Evolutionary conservation across 257 asterid species (phyloP), one percentile per base, ranked within the genome.

Genomic region (Sherardia arvensis): DNA sequence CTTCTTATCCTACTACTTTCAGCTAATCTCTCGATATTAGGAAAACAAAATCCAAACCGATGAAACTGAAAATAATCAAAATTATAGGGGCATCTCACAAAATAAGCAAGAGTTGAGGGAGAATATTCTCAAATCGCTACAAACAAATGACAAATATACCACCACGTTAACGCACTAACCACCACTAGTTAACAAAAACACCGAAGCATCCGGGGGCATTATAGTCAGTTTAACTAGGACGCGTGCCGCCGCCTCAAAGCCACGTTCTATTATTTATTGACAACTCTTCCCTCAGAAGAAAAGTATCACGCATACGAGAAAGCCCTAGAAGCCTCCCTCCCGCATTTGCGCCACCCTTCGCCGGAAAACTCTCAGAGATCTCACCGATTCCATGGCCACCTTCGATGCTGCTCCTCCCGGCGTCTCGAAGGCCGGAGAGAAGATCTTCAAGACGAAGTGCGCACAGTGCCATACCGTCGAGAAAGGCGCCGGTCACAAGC

Each of bases 381-480:
- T 32, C 38, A 43, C 22, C 29, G 22, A 7, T 43, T 43, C 60
- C 68, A 89, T 89, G 97, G 91, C 97, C n/a, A 62, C 87, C 26
- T 87, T 89, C 74, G 71, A 59, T 29, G 84, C 83, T 71, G 97
- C 94, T 23, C 95, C 97, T 12, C 80, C 91, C 0, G 97, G 97
- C 56, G 66, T 77, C 70, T 56, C 38, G 18, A 80, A 77, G 66
- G 27, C 77, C 59, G 97, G 97, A 17, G 97, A 84, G 82, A 89
- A 89, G 79, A 89, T 83, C 83, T 89, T 84, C 81, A 87, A 81
- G 70, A 84, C 87, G 2, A 87, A 89, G 73, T 89, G 97, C 68
- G 94, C 97, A 73, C 97, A 89, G 69, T 89, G 97, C 74, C 97
- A 89, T 69, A 89, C 95, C 70, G 94, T 80, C 64, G 97, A 87